A percentile compares a stretch with the other conserved stretches of the same genome.
These are phyloP conservation scores for Alloascoidea hylecoeti DNA, from an alignment of 805 yeast genomes.

Conservation along the genomic window DNA sequence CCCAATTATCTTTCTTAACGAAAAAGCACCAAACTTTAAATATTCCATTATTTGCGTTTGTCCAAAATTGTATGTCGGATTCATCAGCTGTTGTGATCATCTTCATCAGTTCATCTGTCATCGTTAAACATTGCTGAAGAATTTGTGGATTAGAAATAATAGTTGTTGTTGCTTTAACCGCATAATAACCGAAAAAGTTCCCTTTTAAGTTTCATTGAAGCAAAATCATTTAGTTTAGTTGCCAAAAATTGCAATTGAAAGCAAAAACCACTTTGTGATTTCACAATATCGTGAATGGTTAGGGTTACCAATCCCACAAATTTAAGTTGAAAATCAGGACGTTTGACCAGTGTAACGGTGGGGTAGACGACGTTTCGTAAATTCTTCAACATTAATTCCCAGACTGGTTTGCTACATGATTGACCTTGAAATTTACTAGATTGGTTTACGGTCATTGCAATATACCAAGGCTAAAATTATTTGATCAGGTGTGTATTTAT, in stretches of 20 bases:
- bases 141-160: constrained; percentile 27
- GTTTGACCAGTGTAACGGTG: too few relatives aligned
- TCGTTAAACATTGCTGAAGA: constrained; percentile 35
- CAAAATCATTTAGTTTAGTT: too few relatives aligned
- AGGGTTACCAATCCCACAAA: constrained; percentile 57
- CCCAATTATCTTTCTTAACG: constrained; percentile 54
- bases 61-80: constrained; percentile 29
- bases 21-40: constrained; percentile 38
- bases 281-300: constrained; percentile 46
- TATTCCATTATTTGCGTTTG: constrained; percentile 19
- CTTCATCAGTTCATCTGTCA: constrained; percentile 49
- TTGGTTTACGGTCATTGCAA: too few relatives aligned
- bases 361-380: too few relatives aligned
- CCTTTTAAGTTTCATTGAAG: too few relatives aligned
- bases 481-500: too few relatives aligned
- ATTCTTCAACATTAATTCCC: too few relatives aligned
- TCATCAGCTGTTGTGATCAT: constrained; percentile 27
- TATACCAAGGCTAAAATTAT: too few relatives aligned
- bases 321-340: constrained; percentile 17
- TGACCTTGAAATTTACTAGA: too few relatives aligned
- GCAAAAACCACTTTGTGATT: constrained; percentile 23
- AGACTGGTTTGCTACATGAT: too few relatives aligned
- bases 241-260: too few relatives aligned
- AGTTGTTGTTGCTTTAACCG: constrained; percentile 25
- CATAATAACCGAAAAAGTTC: too few relatives aligned